Conservation (phyloP, 331 rosid species). For the Quercus tomentella region DNA sequence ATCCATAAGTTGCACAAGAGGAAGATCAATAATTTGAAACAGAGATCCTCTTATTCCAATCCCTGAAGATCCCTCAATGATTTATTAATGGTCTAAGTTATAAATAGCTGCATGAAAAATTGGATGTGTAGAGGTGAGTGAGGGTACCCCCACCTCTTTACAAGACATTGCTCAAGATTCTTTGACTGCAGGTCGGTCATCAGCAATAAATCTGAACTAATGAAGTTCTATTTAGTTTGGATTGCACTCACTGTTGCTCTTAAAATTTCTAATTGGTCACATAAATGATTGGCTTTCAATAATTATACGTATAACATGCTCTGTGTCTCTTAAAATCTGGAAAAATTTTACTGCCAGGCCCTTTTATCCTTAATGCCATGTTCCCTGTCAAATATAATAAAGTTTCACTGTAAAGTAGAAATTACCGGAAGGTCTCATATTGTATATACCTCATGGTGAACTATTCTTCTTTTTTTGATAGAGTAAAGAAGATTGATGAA, state of each 20-base stretch:
- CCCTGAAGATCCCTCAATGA: background rate
- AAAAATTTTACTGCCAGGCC: background rate
- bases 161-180: conserved; percentile 11
- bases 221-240: background rate
- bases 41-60: background rate
- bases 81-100: background rate
- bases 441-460: background rate
- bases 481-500: background rate
- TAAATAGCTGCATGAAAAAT: conserved; percentile 7
- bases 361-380: background rate
- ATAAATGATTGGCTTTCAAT: background rate
- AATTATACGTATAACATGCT: background rate
- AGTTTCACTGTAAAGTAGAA: background rate
- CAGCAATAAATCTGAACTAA: conserved; percentile 7
- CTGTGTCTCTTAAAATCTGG: background rate
- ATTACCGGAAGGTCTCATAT: background rate
- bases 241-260: background rate
- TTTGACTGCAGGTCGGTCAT: conserved; percentile 23
- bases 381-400: background rate
- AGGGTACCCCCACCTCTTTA: background rate
- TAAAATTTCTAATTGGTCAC: background rate
- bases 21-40: background rate
- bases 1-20: background rate
- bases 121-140: background rate
- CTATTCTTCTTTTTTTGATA: background rate